These are phyloP conservation scores for Zygosaccharomyces pseudobailii DNA, from an alignment of 1,139 yeast species.

Conservation along the genomic window DNA sequence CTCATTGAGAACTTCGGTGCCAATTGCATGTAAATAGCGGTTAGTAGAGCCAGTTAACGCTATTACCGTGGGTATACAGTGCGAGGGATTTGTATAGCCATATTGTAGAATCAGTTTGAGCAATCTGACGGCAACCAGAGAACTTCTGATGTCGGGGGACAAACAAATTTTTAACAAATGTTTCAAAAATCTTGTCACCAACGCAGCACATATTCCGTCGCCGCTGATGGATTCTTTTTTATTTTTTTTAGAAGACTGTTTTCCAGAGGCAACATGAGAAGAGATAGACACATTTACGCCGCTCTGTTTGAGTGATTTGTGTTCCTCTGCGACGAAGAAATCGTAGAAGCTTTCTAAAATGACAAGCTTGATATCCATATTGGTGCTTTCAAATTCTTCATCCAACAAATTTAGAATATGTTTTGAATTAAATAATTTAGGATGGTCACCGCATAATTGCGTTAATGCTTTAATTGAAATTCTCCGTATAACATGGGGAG, in stretches of 20 bases:
- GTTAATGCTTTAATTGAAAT: slow-evolving; percentile 56
- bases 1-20: slow-evolving; percentile 49
- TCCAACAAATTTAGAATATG: slow-evolving; percentile 53
- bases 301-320: slow-evolving; percentile 38
- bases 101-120: slow-evolving; percentile 51
- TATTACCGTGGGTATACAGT: slow-evolving; percentile 61
- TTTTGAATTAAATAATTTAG: slow-evolving; percentile 55
- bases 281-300: slow-evolving; percentile 33
- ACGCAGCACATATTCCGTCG: slow-evolving; percentile 69
- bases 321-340: slow-evolving; percentile 52
- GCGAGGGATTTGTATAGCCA: slow-evolving; percentile 73
- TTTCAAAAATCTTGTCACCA: slow-evolving; percentile 59
- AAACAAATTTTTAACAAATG: slow-evolving; percentile 48
- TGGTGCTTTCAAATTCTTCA: slow-evolving; percentile 36
- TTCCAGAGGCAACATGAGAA: slow-evolving; percentile 21
- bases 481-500: slow-evolving; percentile 39
- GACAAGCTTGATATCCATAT: slow-evolving; percentile 42
- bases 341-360: slow-evolving; percentile 52
- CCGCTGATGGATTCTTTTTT: slow-evolving; percentile 36
- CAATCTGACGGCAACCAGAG: slow-evolving; percentile 50
- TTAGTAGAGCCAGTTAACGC: slow-evolving; percentile 60
- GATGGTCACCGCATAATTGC: slow-evolving; percentile 53
- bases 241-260: slow-evolving; percentile 35
- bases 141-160: slow-evolving; percentile 41
- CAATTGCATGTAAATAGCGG: slow-evolving; percentile 42